Evolutionary conservation across 2,329 filamentous ascomycete species (phyloP).

Genomic region (Diaporthe citriasiana): DNA sequence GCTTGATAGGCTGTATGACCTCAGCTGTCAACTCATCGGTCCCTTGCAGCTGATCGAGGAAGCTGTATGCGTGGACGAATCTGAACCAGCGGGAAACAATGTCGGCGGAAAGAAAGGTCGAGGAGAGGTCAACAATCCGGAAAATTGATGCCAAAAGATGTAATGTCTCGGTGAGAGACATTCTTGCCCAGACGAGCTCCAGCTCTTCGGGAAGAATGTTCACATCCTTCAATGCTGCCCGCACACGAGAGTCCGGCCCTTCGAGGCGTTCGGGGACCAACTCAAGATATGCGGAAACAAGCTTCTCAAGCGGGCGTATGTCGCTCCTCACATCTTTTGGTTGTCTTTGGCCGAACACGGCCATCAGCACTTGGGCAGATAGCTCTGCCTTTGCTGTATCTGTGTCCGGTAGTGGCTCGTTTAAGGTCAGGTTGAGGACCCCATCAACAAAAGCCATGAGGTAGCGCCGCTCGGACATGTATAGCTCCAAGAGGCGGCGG

Average conservation of each 20-base stretch:
- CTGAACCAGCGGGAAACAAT: conserved; percentile 80
- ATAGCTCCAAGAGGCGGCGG: conserved; percentile 77
- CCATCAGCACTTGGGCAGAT: conserved; percentile 44
- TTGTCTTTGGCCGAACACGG: conserved; percentile 43
- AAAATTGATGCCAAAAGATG: conserved; percentile 83
- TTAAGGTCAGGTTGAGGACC: conserved; percentile 64
- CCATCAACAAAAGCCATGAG: conserved; percentile 76
- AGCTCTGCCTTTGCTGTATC: conserved; percentile 42
- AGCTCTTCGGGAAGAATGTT: conserved; percentile 63
- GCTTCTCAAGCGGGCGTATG: conserved; percentile 54
- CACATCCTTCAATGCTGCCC: conserved; percentile 55
- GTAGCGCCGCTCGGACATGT: conserved; percentile 79
- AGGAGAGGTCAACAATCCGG: conserved; percentile 73
- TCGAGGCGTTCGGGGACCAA: conserved; percentile 64
- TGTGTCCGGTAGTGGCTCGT: conserved; percentile 49
- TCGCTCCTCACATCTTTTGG: conserved; percentile 33
- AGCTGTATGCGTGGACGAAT: conserved; percentile 77
- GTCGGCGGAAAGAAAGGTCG: conserved; percentile 68
- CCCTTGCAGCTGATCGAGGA: conserved; percentile 75
- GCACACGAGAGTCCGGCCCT: conserved; percentile 63
- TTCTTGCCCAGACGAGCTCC: conserved; percentile 72
- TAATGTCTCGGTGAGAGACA: conserved; percentile 77
- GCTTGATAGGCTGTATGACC: conserved; percentile 75
- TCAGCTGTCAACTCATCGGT: conserved; percentile 64
- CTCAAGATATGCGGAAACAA: conserved; percentile 64